These are phyloP conservation scores for Pleurotus platypus DNA, from an alignment of 768 basidiomycete species.

Conservation along the genomic window DNA sequence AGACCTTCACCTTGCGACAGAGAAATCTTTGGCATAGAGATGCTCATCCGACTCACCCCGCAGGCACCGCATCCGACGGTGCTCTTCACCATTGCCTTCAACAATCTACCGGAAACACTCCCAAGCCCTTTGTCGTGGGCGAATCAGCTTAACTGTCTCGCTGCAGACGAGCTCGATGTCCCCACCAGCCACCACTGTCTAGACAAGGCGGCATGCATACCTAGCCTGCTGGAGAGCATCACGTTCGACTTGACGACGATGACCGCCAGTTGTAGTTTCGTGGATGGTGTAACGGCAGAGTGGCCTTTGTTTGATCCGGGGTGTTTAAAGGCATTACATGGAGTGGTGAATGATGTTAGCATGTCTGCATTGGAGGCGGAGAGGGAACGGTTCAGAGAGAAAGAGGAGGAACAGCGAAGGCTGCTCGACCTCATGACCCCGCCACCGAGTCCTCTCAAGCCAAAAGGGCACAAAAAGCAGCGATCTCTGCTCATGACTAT, in stretches of 20 bases:
- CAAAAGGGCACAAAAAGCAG: constrained; percentile 61
- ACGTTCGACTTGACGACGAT: constrained; percentile 50
- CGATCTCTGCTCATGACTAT: constrained; percentile 69
- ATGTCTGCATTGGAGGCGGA: constrained; percentile 42
- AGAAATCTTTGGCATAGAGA: constrained; percentile 18
- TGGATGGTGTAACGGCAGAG: constrained; percentile 48
- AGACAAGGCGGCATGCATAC: constrained; percentile 57
- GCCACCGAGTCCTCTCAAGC: constrained; percentile 27
- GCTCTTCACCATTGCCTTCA: constrained; percentile 55
- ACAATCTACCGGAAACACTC: constrained; percentile 34
- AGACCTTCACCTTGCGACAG: neutral
- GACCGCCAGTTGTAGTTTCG: constrained; percentile 49
- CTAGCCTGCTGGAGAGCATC: constrained; percentile 55
- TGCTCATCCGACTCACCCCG: constrained; percentile 56
- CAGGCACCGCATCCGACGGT: constrained; percentile 46
- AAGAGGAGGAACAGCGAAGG: constrained; percentile 24
- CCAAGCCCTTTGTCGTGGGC: constrained; percentile 52
- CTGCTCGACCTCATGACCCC: constrained; percentile 9
- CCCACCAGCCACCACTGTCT: constrained; percentile 53
- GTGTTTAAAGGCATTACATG: constrained; percentile 42
- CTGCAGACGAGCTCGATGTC: constrained; percentile 47
- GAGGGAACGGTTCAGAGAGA: constrained; percentile 26
- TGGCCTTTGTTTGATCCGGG: constrained; percentile 39
- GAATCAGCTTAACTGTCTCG: constrained; percentile 41
- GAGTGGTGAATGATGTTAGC: constrained; percentile 51